A percentile compares a stretch with the other conserved stretches of the same genome.
Evolutionary conservation across 495 filamentous ascomycete genomes (phyloP).

Genomic region (Neurospora sp.): DNA sequence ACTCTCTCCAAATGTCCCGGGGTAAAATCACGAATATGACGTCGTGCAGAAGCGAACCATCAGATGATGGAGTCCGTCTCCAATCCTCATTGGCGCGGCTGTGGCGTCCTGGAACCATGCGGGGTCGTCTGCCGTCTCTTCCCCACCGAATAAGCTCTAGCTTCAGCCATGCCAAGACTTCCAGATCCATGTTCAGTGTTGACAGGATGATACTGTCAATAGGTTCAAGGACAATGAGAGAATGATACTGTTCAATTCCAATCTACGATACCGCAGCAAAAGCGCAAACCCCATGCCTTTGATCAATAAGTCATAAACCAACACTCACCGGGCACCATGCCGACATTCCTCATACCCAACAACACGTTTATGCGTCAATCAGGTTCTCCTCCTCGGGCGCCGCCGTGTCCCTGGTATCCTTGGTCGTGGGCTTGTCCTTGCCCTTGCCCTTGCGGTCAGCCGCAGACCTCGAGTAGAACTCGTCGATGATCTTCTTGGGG

Average conservation of each 20-base stretch:
- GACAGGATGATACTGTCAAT: not conserved
- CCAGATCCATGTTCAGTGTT: not conserved
- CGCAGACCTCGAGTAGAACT: constrained; percentile 77
- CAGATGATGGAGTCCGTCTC: not conserved
- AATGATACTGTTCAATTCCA: constrained; percentile 14
- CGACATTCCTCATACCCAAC: not conserved
- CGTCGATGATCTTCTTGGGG: constrained; percentile 82
- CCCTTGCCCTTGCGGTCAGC: constrained; percentile 42
- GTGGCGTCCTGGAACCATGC: constrained; percentile 2
- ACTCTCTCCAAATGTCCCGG: not conserved
- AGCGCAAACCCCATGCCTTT: constrained; percentile 4
- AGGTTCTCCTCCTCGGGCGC: constrained; percentile 50
- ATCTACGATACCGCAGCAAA: constrained; percentile 12
- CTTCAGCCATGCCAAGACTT: not conserved
- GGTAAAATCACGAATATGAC: constrained; percentile 2
- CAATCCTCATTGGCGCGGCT: constrained; percentile 11
- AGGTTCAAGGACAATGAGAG: not conserved
- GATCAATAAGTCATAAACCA: constrained; percentile 3
- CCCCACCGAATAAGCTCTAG: constrained; percentile 38
- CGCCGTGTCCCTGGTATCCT: constrained; percentile 47
- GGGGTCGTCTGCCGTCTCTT: constrained; percentile 9
- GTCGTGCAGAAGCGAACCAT: constrained; percentile 1
- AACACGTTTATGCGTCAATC: constrained; percentile 47
- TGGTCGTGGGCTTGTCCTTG: constrained; percentile 44
- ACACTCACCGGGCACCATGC: constrained; percentile 4